Base-by-base conservation (phyloP, 2,329 filamentous ascomycete genomes). In the Phaeosphaeria sp. region DNA sequence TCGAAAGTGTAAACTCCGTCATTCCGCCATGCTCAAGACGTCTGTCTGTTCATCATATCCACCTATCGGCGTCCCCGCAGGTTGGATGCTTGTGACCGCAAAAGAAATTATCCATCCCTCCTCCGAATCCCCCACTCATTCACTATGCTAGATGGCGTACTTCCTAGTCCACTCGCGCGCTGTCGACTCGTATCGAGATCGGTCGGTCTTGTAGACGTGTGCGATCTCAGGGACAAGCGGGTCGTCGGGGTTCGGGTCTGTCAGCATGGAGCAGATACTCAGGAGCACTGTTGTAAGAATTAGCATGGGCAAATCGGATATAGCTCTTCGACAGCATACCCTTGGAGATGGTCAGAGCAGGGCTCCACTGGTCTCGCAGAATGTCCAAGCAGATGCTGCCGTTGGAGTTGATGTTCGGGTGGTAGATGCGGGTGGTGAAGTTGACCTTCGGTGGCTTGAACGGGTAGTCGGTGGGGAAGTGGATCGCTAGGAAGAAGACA, bases 401-500 rank as follows among this genome's bases (percentile, higher is more conserved):
- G 81, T 98, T 98, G 70, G 92, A 96, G 89, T 99, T 99, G 92
- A 99, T 99, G 84, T 99, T 99, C 75, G 95, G 95, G 84, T 99
- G 95, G 81, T 99, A 99, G 85, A 99, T 98, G 78, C 94, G 91
- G 67, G 95, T 99, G 73, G 93, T 98, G 87, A 99, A 99, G 90
- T 97, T 97, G 82, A 99, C 93, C 88, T 99, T 99, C 72, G 95
- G 95, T 64, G 95, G 95, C 90, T 99, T 99, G 87, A 99, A 99
- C 43, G 95, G 95, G 83, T 99, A 99, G 86, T 99, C 95, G 86
- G 95, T 99, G 70, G 95, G 95, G 86, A 99, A 98, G 83, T 97
- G 93, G 78, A 99, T 99, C 71, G 91, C 90, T 68, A 99, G 88
- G 89, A 99, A 99, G 87, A 99, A 99, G 72, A 99, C 94, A 77